phyloP scores from a whole-genome alignment of 768 basidiomycete species.

The Podaxis pistillaris region DNA sequence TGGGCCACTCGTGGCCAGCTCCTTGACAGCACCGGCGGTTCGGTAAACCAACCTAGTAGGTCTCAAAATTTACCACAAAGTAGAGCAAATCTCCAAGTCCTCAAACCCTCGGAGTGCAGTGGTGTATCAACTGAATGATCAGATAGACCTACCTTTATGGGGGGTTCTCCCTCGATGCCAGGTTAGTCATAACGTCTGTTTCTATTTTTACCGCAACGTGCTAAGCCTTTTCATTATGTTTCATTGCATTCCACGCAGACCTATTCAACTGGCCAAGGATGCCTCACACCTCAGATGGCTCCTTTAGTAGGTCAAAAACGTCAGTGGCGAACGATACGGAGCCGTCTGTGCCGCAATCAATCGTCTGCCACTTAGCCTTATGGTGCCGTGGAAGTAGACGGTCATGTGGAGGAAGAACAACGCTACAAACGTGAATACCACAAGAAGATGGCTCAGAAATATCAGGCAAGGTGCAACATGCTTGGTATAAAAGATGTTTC shows the following conservation, averaged over 20 bases:
- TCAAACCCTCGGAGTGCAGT: neutral
- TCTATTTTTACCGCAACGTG: slow-evolving; percentile 5
- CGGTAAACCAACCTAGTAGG: neutral
- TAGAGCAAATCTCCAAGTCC: neutral
- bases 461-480: neutral
- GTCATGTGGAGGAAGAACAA: slow-evolving; percentile 1
- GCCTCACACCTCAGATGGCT: neutral
- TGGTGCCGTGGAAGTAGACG: neutral
- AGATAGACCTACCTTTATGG: neutral
- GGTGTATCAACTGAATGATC: neutral
- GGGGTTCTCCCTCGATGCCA: neutral
- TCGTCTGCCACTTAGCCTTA: slow-evolving; percentile 5
- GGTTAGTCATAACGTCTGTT: neutral
- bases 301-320: neutral
- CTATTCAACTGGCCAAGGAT: neutral
- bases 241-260: neutral
- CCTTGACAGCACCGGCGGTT: neutral
- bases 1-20: neutral
- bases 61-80: neutral
- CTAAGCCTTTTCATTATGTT: neutral
- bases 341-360: neutral
- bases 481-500: slow-evolving; percentile 1
- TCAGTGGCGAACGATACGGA: neutral
- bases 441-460: neutral
- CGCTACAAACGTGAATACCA: neutral